Evolutionary conservation across 192 early-diverging fungal genomes (phyloP).

Genomic region (Diversispora eburnea): DNA sequence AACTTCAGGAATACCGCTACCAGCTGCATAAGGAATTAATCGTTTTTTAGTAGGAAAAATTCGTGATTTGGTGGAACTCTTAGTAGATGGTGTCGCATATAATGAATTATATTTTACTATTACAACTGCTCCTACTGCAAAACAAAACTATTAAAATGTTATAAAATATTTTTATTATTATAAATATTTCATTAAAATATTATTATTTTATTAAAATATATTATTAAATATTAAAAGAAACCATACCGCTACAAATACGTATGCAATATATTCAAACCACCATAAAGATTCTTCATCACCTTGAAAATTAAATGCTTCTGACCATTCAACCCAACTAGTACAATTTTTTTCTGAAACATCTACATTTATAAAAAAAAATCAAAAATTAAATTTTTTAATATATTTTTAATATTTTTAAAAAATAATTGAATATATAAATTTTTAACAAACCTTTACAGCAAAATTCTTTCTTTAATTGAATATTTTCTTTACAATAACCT

Average conservation of each 20-base stretch:
- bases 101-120: constrained; percentile 16
- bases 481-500: constrained; percentile 73
- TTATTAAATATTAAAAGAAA: background rate
- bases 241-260: constrained; percentile 3
- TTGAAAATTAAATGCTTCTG: background rate
- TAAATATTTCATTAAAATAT: too few species aligned
- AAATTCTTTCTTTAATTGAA: constrained; percentile 86
- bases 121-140: background rate
- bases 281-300: background rate
- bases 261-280: background rate
- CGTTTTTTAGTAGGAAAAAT: background rate
- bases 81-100: constrained; percentile 45
- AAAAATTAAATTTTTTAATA: background rate
- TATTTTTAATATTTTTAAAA: constrained; percentile 37
- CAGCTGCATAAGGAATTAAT: constrained; percentile 77
- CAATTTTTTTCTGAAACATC: background rate
- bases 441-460: constrained; percentile 63
- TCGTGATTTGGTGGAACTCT: background rate
- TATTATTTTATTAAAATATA: constrained; percentile 33
- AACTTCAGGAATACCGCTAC: constrained; percentile 90
- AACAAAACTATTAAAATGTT: background rate
- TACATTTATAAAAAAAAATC: background rate
- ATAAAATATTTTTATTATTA: too few species aligned
- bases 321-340: background rate
- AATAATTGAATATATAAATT: too few species aligned